phyloP scores from a whole-genome alignment of 208 protist species.

The Leishmania amazonensis region DNA sequence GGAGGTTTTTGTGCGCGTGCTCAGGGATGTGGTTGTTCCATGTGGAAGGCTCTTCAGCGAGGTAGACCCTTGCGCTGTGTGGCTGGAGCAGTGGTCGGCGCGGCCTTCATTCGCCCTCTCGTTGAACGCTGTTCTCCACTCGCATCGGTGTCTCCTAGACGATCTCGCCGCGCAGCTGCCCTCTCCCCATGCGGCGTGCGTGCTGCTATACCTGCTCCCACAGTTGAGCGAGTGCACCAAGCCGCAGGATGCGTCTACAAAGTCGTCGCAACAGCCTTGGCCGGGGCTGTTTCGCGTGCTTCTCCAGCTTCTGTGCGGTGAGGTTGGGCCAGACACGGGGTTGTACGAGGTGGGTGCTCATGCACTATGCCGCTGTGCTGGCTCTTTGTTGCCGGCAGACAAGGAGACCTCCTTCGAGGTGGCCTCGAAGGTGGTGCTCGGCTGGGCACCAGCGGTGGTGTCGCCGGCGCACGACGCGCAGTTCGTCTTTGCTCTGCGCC shows the following conservation, averaged over 20 bases:
- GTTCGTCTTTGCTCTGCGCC: slow-evolving; percentile 15
- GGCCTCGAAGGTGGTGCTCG: slow-evolving; percentile 1
- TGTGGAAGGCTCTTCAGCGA: slow-evolving; percentile 24
- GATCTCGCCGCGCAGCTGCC: neutral
- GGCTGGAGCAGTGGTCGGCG: slow-evolving; percentile 41
- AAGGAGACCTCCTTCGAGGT: neutral
- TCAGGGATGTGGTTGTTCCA: slow-evolving; percentile 36
- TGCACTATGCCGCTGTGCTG: slow-evolving; percentile 6
- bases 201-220: slow-evolving; percentile 22
- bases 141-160: neutral
- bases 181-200: slow-evolving; percentile 17
- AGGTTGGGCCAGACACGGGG: neutral
- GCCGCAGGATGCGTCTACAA: neutral
- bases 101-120: slow-evolving; percentile 35
- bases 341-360: slow-evolving; percentile 10
- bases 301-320: slow-evolving; percentile 23
- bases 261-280: slow-evolving; percentile 10
- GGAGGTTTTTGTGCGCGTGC: slow-evolving; percentile 35
- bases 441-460: neutral
- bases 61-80: slow-evolving; percentile 46
- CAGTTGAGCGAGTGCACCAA: slow-evolving; percentile 10
- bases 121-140: slow-evolving; percentile 11
- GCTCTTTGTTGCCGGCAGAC: neutral
- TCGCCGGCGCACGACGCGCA: neutral
- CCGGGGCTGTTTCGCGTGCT: slow-evolving; percentile 20